phyloP scores from a whole-genome alignment of 805 yeast genomes.

The Kuraishia borneana region DNA sequence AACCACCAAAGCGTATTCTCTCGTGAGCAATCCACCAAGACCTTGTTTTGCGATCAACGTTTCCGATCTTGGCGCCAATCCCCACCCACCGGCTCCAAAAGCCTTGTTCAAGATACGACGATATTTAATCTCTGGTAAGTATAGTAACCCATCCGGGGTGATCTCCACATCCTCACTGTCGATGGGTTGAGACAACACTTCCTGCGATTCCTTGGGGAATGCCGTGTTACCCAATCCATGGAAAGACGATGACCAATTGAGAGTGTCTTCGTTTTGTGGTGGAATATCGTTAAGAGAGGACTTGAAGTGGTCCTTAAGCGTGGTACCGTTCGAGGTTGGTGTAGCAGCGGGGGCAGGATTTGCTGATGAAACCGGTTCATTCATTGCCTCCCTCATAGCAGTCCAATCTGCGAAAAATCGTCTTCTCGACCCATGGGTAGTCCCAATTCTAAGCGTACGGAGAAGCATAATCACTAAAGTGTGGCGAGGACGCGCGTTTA shows the following conservation, averaged over 20 bases:
- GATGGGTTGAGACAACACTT: slow-evolving; percentile 52
- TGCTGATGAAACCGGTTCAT: slow-evolving; percentile 2
- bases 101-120: slow-evolving; percentile 81
- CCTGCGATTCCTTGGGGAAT: slow-evolving; percentile 49
- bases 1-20: slow-evolving; percentile 85
- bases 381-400: slow-evolving; percentile 20
- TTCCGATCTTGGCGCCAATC: slow-evolving; percentile 86
- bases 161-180: slow-evolving; percentile 73
- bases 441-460: too few relatives aligned
- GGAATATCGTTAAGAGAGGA: neutral
- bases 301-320: neutral
- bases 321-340: neutral
- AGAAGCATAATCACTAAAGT: too few relatives aligned
- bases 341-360: slow-evolving; percentile 1
- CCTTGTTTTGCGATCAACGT: slow-evolving; percentile 54
- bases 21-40: slow-evolving; percentile 41
- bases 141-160: slow-evolving; percentile 89
- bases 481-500: too few relatives aligned
- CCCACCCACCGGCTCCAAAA: slow-evolving; percentile 99
- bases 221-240: slow-evolving; percentile 79
- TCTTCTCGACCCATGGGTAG: too few relatives aligned
- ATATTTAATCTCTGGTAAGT: slow-evolving; percentile 91
- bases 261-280: slow-evolving; percentile 9
- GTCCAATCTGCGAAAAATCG: slow-evolving; percentile 12
- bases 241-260: slow-evolving; percentile 82